Percentiles rank a stretch among this genome's conserved stretches.
phyloP scores from a whole-genome alignment of 1,284 basidiomycete species.

The Crucibulum cyathiforme region DNA sequence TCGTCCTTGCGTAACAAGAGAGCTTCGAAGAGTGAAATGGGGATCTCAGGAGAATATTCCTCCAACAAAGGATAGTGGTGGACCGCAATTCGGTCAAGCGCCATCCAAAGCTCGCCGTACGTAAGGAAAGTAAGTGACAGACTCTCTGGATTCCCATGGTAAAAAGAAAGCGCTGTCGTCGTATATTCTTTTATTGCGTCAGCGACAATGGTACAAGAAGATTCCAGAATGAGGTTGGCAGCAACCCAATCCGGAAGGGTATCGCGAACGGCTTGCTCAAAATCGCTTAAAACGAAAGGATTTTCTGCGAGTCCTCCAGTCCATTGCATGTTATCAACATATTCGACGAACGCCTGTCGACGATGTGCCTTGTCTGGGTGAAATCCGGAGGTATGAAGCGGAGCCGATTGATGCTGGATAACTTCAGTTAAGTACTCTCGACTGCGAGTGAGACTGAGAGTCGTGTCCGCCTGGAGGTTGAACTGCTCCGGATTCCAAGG shows the following conservation, averaged over 20 bases:
- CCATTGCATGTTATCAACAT: background rate
- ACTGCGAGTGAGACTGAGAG: slow-evolving; percentile 33
- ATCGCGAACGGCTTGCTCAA: background rate
- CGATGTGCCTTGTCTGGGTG: background rate
- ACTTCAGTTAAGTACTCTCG: slow-evolving; percentile 25
- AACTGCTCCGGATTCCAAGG: slow-evolving; percentile 32
- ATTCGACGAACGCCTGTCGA: background rate
- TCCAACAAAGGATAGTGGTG: slow-evolving; percentile 39
- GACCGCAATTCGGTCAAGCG: slow-evolving; percentile 46
- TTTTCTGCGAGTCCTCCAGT: background rate
- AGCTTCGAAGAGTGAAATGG: slow-evolving; percentile 36
- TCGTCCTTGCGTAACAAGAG: slow-evolving; percentile 42
- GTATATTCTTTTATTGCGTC: background rate
- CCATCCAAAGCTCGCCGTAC: slow-evolving; percentile 49
- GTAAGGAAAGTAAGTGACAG: slow-evolving; percentile 51
- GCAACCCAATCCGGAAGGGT: background rate
- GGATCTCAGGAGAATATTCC: slow-evolving; percentile 53
- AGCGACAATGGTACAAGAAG: background rate
- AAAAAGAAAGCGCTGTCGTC: slow-evolving; percentile 10
- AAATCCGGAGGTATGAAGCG: slow-evolving; percentile 9
- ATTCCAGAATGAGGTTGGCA: background rate
- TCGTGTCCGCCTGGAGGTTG: slow-evolving; percentile 31
- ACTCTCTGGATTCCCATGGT: slow-evolving; percentile 45
- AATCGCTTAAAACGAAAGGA: background rate
- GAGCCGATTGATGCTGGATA: slow-evolving; percentile 1